Percentiles rank a stretch among this genome's conserved stretches.
These are phyloP conservation scores for Penicillium alfredii DNA, from an alignment of 495 filamentous ascomycete species.

Conservation along the genomic window DNA sequence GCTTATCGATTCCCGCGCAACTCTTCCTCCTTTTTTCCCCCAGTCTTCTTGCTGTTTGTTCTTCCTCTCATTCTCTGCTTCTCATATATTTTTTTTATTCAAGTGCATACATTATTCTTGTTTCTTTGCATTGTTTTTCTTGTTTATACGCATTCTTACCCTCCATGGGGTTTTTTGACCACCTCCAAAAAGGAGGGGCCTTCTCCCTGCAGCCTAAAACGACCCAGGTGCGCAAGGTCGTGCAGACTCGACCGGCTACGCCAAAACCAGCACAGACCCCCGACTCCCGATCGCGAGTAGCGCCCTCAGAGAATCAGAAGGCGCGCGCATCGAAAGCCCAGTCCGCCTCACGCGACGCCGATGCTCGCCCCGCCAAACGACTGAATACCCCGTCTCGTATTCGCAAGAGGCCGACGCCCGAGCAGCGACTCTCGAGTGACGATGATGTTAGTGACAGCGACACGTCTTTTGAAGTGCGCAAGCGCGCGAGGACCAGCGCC, in stretches of 20 bases:
- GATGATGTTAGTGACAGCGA: constrained; percentile 46
- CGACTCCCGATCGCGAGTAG: constrained; percentile 13
- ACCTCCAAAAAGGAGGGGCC: constrained; percentile 48
- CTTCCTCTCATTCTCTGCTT: constrained; percentile 9
- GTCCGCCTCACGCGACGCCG: constrained; percentile 30
- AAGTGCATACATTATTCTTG: constrained; percentile 15
- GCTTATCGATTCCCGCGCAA: constrained; percentile 21
- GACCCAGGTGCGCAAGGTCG: constrained; percentile 44
- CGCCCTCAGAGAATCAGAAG: constrained; percentile 21
- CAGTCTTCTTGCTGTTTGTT: constrained; percentile 9
- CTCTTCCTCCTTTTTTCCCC: constrained; percentile 1
- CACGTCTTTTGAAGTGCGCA: constrained; percentile 41
- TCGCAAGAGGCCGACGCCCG: constrained; percentile 44
- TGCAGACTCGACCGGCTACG: constrained; percentile 33
- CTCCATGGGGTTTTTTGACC: constrained; percentile 51
- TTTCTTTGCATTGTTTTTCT: constrained; percentile 12
- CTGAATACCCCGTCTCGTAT: constrained; percentile 29
- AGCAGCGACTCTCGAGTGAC: constrained; percentile 44
- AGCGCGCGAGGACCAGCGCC: constrained; percentile 39
- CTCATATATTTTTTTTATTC: constrained; percentile 8
- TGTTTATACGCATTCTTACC: constrained; percentile 19
- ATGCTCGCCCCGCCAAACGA: constrained; percentile 31
- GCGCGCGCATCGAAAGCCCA: constrained; percentile 24
- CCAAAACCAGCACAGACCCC: constrained; percentile 26
- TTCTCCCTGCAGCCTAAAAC: constrained; percentile 48